Conservation (phyloP, 139 green algal genomes). For the Volvox africanus region DNA sequence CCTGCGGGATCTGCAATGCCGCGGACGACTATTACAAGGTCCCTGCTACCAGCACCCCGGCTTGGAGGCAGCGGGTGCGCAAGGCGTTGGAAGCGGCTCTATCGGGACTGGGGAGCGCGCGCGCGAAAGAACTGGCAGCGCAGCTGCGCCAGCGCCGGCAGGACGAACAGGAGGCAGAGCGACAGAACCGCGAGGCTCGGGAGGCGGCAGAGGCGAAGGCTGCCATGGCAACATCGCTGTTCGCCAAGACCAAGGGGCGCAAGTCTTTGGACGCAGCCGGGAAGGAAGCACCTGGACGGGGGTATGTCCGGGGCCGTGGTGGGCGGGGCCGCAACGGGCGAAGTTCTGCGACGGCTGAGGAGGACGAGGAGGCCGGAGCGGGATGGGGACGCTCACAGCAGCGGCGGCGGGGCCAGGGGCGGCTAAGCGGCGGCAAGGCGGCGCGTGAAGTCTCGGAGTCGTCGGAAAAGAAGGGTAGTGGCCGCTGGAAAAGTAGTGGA, state of each 20-base stretch:
- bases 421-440: background rate
- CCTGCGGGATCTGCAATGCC: slow-evolving; percentile 62
- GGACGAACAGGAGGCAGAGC: background rate
- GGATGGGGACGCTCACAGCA: background rate
- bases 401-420: background rate
- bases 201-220: slow-evolving; percentile 19
- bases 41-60: slow-evolving; percentile 50
- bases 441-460: background rate
- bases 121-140: slow-evolving; percentile 11
- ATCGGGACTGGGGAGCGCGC: slow-evolving; percentile 39
- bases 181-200: background rate
- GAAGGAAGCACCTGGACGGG: background rate
- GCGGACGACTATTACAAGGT: slow-evolving; percentile 69
- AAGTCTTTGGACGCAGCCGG: background rate
- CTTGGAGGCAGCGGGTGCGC: slow-evolving; percentile 56
- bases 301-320: background rate
- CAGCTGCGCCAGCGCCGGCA: background rate
- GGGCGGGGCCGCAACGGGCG: background rate
- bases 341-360: background rate
- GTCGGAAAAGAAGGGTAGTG: background rate
- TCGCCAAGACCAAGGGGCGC: background rate
- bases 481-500: background rate
- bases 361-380: background rate
- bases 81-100: slow-evolving; percentile 40
- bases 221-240: background rate